These are phyloP conservation scores for Suillus alpinus DNA, from an alignment of 768 basidiomycete species.

Conservation along the genomic window DNA sequence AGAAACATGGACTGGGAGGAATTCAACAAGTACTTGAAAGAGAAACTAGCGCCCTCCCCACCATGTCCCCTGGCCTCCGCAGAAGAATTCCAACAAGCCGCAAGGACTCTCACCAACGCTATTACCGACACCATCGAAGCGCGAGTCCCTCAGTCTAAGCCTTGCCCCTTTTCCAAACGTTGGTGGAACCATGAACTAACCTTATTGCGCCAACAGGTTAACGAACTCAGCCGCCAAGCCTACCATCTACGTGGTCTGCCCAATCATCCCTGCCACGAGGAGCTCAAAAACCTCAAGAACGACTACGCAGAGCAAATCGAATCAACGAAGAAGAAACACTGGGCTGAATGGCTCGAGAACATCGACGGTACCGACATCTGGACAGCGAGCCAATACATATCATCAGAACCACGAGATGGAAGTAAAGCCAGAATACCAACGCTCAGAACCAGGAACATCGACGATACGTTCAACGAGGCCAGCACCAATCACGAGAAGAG, in stretches of 20 bases:
- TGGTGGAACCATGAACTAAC: too few species aligned
- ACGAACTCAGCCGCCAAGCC: too few species aligned
- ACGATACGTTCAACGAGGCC: not conserved
- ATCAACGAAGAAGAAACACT: conserved; percentile 6
- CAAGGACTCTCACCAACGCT: conserved; percentile 12
- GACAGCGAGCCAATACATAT: conserved; percentile 9
- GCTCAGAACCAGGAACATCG: not conserved
- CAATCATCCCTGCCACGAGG: not conserved
- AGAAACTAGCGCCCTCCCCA: too few species aligned
- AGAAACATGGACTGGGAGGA: too few species aligned
- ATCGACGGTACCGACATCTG: not conserved
- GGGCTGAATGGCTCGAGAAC: conserved; percentile 9
- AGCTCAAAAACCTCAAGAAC: not conserved
- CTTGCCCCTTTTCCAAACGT: conserved; percentile 22
- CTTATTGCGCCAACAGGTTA: too few species aligned
- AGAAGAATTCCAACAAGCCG: conserved; percentile 7
- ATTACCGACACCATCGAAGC: conserved; percentile 15
- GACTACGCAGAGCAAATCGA: not conserved
- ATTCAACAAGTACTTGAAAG: too few species aligned
- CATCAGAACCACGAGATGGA: not conserved
- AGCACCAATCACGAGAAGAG: conserved; percentile 22
- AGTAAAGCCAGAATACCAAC: not conserved
- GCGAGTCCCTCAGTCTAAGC: conserved; percentile 16
- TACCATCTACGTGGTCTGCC: not conserved
- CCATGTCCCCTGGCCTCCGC: not conserved